phyloP scores from a whole-genome alignment of 768 basidiomycete species.

The Rhodosporidiobolus sp. region DNA sequence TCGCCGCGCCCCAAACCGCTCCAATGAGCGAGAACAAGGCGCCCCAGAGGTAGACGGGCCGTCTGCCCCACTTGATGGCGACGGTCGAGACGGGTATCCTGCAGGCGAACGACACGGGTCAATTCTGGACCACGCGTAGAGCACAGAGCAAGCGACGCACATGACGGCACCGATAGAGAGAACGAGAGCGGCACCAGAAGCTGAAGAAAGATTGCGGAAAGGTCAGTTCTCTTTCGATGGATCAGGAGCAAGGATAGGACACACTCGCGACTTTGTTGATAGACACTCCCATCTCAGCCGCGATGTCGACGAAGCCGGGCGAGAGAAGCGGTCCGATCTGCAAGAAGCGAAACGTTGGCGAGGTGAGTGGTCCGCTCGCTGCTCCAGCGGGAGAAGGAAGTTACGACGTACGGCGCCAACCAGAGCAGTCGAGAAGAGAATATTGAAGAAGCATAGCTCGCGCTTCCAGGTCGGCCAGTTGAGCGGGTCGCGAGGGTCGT shows the following conservation, averaged over 20 bases:
- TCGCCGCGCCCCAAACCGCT: conserved; percentile 1
- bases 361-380: not conserved
- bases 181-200: not conserved
- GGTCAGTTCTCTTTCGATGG: no score
- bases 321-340: conserved; percentile 1
- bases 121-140: no score
- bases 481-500: conserved; percentile 6
- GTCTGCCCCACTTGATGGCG: conserved; percentile 8
- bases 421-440: not conserved
- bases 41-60: not conserved
- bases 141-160: not conserved
- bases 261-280: not conserved
- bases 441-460: no score
- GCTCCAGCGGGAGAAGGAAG: not conserved
- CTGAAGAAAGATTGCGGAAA: no score
- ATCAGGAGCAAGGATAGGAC: no score
- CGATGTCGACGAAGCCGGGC: not conserved
- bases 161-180: not conserved
- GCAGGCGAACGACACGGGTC: no score
- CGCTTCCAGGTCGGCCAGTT: conserved; percentile 4
- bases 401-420: conserved; percentile 1
- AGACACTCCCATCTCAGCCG: not conserved
- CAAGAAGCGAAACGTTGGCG: not conserved
- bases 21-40: conserved; percentile 13
- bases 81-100: not conserved